A percentile compares a stretch with the other conserved stretches of the same genome.
These are phyloP conservation scores for Trichoderma guizhouense DNA, from an alignment of 2,329 filamentous ascomycete species.

Conservation along the genomic window DNA sequence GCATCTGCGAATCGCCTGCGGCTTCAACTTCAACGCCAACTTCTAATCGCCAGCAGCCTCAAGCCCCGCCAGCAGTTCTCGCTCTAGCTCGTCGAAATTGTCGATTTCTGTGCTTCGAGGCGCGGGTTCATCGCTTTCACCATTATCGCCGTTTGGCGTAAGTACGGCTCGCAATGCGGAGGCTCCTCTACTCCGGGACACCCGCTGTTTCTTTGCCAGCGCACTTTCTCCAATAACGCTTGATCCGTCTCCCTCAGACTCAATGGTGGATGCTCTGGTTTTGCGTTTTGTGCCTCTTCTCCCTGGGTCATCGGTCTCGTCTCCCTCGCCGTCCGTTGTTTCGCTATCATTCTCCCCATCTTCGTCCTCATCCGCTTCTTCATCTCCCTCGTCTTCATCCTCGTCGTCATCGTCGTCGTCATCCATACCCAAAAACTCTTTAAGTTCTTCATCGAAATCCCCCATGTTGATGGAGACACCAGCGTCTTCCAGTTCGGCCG, in stretches of 20 bases:
- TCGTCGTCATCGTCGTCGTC: slow-evolving; percentile 49
- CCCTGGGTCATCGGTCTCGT: slow-evolving; percentile 26
- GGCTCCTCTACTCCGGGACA: slow-evolving; percentile 43
- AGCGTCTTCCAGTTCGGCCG: slow-evolving; percentile 32
- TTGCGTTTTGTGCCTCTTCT: slow-evolving; percentile 36
- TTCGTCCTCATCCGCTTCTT: slow-evolving; percentile 19
- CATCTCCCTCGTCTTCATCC: slow-evolving; percentile 24
- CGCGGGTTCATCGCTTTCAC: slow-evolving; percentile 14
- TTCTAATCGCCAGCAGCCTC: slow-evolving; percentile 38
- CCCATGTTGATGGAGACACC: slow-evolving; percentile 44
- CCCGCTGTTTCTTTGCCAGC: slow-evolving; percentile 50
- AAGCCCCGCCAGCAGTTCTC: slow-evolving; percentile 60
- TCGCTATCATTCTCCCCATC: slow-evolving; percentile 20
- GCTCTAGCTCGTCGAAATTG: slow-evolving; percentile 55
- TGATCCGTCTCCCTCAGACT: slow-evolving; percentile 34
- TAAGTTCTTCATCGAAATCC: slow-evolving; percentile 66
- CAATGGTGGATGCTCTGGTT: slow-evolving; percentile 28
- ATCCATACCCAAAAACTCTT: slow-evolving; percentile 64
- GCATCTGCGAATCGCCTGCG: background rate
- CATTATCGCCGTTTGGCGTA: slow-evolving; percentile 38
- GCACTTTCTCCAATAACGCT: slow-evolving; percentile 36
- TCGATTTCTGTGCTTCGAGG: slow-evolving; percentile 14
- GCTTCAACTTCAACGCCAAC: slow-evolving; percentile 30
- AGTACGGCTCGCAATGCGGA: slow-evolving; percentile 47
- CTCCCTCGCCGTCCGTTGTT: slow-evolving; percentile 30